These are phyloP conservation scores for Rhodotorula sp. DNA, from an alignment of 1,284 basidiomycete species.

Conservation along the genomic window DNA sequence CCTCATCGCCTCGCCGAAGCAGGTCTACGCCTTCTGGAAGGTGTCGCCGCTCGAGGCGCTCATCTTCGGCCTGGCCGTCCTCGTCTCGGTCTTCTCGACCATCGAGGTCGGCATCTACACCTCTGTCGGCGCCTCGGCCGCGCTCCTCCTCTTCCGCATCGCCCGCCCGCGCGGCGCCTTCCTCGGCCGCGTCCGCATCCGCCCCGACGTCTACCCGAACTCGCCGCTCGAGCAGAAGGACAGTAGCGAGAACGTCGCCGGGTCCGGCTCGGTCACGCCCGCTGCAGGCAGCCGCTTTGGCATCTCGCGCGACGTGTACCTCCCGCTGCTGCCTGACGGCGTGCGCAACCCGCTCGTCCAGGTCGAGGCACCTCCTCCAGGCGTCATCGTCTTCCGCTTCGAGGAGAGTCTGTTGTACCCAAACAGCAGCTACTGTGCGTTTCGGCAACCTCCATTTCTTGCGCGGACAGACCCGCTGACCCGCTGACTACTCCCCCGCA, in stretches of 20 bases:
- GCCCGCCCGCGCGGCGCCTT: conserved; percentile 88
- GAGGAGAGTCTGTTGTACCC: conserved; percentile 94
- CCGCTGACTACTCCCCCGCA: conserved; percentile 57
- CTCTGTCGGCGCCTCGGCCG: conserved; percentile 76
- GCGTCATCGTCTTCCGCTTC: conserved; percentile 88
- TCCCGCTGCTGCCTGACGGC: conserved; percentile 66
- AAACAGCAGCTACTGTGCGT: conserved; percentile 65
- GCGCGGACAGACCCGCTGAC: not conserved
- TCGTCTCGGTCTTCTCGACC: conserved; percentile 63
- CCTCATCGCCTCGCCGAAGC: conserved; percentile 81
- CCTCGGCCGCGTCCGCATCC: conserved; percentile 71
- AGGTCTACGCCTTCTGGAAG: conserved; percentile 89
- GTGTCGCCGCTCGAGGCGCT: conserved; percentile 89
- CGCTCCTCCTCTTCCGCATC: conserved; percentile 79
- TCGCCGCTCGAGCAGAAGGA: not conserved
- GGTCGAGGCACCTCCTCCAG: conserved; percentile 77
- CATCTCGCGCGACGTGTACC: conserved; percentile 68
- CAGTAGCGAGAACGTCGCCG: not conserved
- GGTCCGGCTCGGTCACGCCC: not conserved
- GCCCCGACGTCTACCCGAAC: conserved; percentile 50
- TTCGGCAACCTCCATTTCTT: no score
- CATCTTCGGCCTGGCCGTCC: conserved; percentile 87
- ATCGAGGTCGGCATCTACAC: conserved; percentile 84
- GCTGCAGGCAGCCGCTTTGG: conserved; percentile 26
- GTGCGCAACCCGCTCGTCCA: conserved; percentile 71